Conservation (phyloP, 2,329 filamentous ascomycete genomes). For the Aspergillus calidoustus region DNA sequence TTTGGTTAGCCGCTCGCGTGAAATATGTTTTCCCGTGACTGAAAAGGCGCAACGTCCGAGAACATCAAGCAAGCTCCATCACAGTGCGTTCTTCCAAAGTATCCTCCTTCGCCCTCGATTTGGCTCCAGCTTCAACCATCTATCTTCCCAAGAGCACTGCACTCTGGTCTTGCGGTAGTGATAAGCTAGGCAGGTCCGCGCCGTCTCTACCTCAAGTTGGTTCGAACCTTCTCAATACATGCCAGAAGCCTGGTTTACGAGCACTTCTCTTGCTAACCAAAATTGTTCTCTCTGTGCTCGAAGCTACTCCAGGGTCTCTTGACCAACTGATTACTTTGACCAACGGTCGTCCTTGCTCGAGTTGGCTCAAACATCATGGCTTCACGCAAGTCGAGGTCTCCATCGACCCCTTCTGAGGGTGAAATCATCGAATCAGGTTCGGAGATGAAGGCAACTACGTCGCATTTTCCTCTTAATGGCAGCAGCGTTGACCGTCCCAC, state of each 20-base stretch:
- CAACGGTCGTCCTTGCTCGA: slow-evolving; percentile 3
- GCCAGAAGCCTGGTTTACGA: slow-evolving; percentile 30
- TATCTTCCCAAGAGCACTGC: slow-evolving; percentile 11
- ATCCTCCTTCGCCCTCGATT: not conserved
- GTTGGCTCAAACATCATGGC: slow-evolving; percentile 45
- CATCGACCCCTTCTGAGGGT: slow-evolving; percentile 78
- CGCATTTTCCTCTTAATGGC: slow-evolving; percentile 75
- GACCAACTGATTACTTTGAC: slow-evolving; percentile 13
- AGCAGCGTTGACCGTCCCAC: slow-evolving; percentile 88
- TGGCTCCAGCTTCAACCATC: not conserved
- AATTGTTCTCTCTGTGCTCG: slow-evolving; percentile 21
- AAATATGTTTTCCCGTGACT: slow-evolving; percentile 26
- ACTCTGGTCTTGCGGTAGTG: slow-evolving; percentile 22
- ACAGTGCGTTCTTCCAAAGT: slow-evolving; percentile 1
- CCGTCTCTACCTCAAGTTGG: slow-evolving; percentile 41
- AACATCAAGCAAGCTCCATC: not conserved
- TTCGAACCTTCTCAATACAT: slow-evolving; percentile 50
- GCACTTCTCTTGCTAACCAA: slow-evolving; percentile 44
- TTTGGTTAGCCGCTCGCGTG: slow-evolving; percentile 20
- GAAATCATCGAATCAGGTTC: slow-evolving; percentile 78
- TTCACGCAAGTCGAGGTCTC: slow-evolving; percentile 54
- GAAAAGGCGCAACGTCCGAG: slow-evolving; percentile 12
- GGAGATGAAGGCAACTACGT: slow-evolving; percentile 82
- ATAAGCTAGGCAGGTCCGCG: slow-evolving; percentile 27
- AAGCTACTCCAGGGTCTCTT: slow-evolving; percentile 30